Evolutionary conservation across 2,329 filamentous ascomycete genomes (phyloP), one percentile per base, ranked within the genome.

Genomic region (Triangularia verruculosa): DNA sequence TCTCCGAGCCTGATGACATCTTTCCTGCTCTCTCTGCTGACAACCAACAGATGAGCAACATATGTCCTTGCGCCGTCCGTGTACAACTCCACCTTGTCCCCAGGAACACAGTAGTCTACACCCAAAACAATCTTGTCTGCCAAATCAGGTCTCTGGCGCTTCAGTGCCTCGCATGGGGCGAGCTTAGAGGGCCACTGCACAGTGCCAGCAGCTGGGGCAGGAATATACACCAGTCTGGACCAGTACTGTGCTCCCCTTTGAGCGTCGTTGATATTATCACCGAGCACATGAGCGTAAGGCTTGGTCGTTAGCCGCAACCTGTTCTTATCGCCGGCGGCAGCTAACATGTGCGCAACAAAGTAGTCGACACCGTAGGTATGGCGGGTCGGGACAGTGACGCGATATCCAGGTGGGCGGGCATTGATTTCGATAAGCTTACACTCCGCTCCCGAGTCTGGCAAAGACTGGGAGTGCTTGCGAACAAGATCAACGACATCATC

Each of bases 361-460:
- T 64, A 71, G n/a, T 71, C 69, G 5, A 71, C 66, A 8, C 69
- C 69, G 34, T 70, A 70, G 1, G 69, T 71, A 11, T 67, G 67
- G n/a, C 65, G 54, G 1, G 67, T 65, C 15, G 69, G 69, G 7
- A 71, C 65, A 4, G 64, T 66, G 47, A 70, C 68, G 6, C 69
- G 65, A 56, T 65, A 71, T 4, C 69, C 69, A 1, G 69, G 68
- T 1, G 69, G 69, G 2, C 69, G 69, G 13, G 69, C 69, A 27
- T 71, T 71, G 66, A 71, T 71, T 59, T 71, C 69, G 11, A 71
- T 22, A 13, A 71, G 61, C 34, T 68, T 68, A 43, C 68, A 70
- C 5, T 47, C 63, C 0, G 61, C 54, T 15, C 55, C 30, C 0
- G 39, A 56, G 20, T 39, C n/a, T 5, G 17, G 51, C 0, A 51